Base-by-base conservation (phyloP, 2,329 filamentous ascomycete genomes). In the Penicillium sp. region DNA sequence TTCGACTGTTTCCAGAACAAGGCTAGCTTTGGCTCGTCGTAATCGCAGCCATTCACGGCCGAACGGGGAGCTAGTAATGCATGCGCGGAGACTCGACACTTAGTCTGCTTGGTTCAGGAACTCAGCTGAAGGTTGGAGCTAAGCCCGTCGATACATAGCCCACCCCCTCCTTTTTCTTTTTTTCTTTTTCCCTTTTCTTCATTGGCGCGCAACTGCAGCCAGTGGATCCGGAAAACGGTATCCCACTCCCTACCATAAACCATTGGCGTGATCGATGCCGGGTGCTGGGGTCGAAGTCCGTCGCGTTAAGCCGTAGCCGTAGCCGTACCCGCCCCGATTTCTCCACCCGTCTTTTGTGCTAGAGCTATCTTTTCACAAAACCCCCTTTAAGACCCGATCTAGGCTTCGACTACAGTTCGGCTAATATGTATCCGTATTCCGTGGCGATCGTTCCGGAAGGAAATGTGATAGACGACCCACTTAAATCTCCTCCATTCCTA, bases 231-330 rank as follows among this genome's bases (percentile, higher is more conserved):
- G 35, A 47, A 55, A 52, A 37, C 47, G 50, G 52, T 49, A 47
- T 12, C 15, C 28, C 53, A 55, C 49, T 47, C 23, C 27, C 42
- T 20, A 12, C 24, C 35, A n/a, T n/a, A 44, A 23, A n/a, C 32
- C 6, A 50, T 55, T 53, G 49, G 50, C 35, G 28, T 58, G 59
- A 61, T 61, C 52, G 53, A 61, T 60, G 58, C 56, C 58, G 57
- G 57, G 56, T 58, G 56, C 46, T 52, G 29, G 41, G 43, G 52
- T 49, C 49, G 50, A 45, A 43, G 56, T 53, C 48, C 45, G 42
- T 57, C 48, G 47, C 50, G 47, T 57, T 47, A 55, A 55, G 52
- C 55, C 51, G 57, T 53, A 57, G 15, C 33, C 15, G 32, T 18
- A 55, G 52, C 55, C 51, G 57, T 53, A 57, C 33, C 33, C 15